Conservation (phyloP, 225 moss, liverwort and hornwort species). For the Takakia lepidozioides region DNA sequence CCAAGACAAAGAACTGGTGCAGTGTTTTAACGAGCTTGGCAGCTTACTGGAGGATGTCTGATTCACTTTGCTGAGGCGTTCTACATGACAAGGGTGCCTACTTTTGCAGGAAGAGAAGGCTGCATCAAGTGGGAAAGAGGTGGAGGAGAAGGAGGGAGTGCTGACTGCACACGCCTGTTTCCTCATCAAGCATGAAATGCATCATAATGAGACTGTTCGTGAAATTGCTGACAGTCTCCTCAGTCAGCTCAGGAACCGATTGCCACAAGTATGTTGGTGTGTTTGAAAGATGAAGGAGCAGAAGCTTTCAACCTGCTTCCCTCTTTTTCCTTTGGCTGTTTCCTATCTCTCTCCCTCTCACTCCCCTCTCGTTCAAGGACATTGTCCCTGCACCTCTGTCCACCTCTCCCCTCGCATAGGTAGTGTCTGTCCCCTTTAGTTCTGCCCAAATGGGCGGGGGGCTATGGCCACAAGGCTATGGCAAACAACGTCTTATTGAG, state of each 20-base stretch:
- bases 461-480: no score
- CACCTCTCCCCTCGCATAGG: background rate
- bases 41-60: no score
- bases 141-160: constrained; percentile 54
- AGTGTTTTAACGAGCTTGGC: no score
- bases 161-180: constrained; percentile 64
- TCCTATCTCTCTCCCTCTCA: no score
- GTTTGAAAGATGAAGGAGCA: background rate
- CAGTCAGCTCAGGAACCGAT: constrained; percentile 46
- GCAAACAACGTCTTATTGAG: background rate
- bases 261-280: constrained; percentile 45
- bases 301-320: background rate
- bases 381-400: no score
- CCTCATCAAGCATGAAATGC: constrained; percentile 43
- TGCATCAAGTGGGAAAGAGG: constrained; percentile 48
- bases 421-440: no score
- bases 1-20: no score
- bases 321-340: no score
- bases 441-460: no score
- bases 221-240: constrained; percentile 67
- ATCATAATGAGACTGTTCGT: constrained; percentile 66
- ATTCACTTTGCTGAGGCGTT: no score
- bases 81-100: no score
- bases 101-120: constrained; percentile 40
- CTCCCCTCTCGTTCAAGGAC: no score